Percentiles rank a stretch among this genome's conserved stretches.
Conservation (phyloP, 2,329 filamentous ascomycete genomes). For the Fusarium cicatricum region DNA sequence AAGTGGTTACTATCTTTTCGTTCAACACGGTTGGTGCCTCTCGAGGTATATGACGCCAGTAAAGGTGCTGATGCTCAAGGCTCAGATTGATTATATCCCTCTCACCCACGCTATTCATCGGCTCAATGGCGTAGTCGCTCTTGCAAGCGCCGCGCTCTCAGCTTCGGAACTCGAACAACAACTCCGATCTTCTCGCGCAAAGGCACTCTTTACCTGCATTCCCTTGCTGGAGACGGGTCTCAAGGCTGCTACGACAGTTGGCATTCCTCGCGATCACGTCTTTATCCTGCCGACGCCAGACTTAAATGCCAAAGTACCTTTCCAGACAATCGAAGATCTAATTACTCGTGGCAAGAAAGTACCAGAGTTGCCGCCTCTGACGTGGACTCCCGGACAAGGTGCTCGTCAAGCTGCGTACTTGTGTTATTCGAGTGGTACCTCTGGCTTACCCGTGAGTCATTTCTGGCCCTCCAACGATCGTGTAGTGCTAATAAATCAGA, state of each 20-base stretch:
- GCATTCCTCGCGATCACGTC: conserved; percentile 68
- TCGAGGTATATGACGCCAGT: conserved; percentile 10
- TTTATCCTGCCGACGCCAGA: conserved; percentile 74
- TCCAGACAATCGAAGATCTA: conserved; percentile 72
- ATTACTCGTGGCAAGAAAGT: conserved; percentile 65
- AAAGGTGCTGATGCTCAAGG: accelerated
- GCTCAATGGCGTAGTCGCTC: conserved; percentile 74
- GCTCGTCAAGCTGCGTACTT: conserved; percentile 75
- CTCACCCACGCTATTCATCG: conserved; percentile 79
- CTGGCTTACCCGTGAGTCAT: conserved; percentile 70
- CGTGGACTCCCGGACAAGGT: conserved; percentile 71
- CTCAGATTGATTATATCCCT: conserved; percentile 76
- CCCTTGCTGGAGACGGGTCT: conserved; percentile 70
- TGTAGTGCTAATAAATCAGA: conserved; percentile 55
- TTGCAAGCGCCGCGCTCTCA: conserved; percentile 78
- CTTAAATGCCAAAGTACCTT: conserved; percentile 45
- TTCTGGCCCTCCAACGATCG: accelerated
- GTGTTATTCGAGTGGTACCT: conserved; percentile 83
- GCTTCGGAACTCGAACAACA: conserved; percentile 75
- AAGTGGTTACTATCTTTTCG: conserved; percentile 77
- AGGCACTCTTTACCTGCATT: conserved; percentile 74
- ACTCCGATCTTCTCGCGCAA: conserved; percentile 72
- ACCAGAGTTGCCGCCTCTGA: conserved; percentile 58
- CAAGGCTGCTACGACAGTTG: conserved; percentile 67
- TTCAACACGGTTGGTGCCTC: conserved; percentile 70